phyloP scores from a whole-genome alignment of 148 eudicot species.

The Camellia granthamiana region DNA sequence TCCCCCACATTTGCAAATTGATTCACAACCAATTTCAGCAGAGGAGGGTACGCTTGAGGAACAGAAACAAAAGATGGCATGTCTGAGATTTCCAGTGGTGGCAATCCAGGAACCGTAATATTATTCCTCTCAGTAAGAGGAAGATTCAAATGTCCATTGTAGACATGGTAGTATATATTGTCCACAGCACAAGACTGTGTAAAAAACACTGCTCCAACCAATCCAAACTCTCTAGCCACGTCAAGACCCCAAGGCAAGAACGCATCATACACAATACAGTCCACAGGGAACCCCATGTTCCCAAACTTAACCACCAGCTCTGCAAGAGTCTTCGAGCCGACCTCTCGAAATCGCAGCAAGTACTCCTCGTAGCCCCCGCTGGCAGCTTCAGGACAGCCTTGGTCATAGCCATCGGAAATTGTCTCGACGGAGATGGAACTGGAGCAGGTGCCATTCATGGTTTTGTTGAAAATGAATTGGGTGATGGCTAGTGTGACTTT shows the following conservation, averaged over 20 bases:
- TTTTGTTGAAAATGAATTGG: constrained; percentile 25
- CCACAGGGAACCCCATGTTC: constrained; percentile 30
- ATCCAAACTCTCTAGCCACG: constrained; percentile 37
- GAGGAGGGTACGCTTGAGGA: constrained; percentile 27
- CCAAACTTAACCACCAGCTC: constrained; percentile 23
- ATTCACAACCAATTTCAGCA: constrained; percentile 23
- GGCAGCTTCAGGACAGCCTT: constrained; percentile 6
- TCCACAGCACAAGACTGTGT: constrained; percentile 51
- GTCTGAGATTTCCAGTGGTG: constrained; percentile 33
- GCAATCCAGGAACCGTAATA: constrained; percentile 36
- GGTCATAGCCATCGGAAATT: constrained; percentile 42
- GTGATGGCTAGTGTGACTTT: constrained; percentile 41
- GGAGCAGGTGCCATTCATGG: constrained; percentile 6
- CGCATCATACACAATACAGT: constrained; percentile 40
- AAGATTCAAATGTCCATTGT: constrained; percentile 27
- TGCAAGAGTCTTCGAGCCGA: constrained; percentile 27
- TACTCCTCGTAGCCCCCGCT: constrained; percentile 11
- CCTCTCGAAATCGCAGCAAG: constrained; percentile 20
- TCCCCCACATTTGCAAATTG: constrained; percentile 43
- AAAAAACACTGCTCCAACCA: constrained; percentile 40
- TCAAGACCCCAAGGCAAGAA: constrained; percentile 51
- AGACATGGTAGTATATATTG: constrained; percentile 39
- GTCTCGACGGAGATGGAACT: constrained; percentile 26
- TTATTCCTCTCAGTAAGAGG: constrained; percentile 11
- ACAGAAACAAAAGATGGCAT: constrained; percentile 35